Evolutionary conservation across 352 stramenopile species (phyloP).

Genomic region (Phytophthora tentaculata): DNA sequence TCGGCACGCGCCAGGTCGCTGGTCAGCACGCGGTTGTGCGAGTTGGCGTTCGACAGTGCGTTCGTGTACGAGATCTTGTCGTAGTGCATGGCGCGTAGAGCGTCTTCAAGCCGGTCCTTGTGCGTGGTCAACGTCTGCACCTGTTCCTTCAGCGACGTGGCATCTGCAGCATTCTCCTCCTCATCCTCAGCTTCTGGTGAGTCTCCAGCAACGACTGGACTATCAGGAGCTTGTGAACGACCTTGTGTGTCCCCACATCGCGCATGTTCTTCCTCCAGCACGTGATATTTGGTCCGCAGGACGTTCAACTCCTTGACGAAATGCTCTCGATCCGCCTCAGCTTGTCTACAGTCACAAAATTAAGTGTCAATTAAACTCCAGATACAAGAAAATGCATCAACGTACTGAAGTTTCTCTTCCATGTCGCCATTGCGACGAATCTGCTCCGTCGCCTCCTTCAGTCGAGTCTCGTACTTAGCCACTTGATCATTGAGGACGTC

Average conservation of each 20-base stretch:
- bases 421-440: constrained; percentile 47
- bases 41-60: constrained; percentile 75
- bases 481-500: constrained; percentile 84
- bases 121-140: constrained; percentile 56
- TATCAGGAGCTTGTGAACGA: not conserved
- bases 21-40: constrained; percentile 72
- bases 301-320: constrained; percentile 55
- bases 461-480: constrained; percentile 77
- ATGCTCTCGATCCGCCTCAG: constrained; percentile 56
- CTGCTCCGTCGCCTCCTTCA: constrained; percentile 68
- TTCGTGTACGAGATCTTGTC: constrained; percentile 89
- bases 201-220: not conserved
- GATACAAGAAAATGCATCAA: too few relatives aligned
- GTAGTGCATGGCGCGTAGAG: constrained; percentile 76
- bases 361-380: constrained; percentile 3
- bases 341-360: constrained; percentile 36
- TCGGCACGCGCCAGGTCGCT: constrained; percentile 66
- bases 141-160: constrained; percentile 55
- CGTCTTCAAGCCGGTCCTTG: constrained; percentile 75
- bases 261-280: constrained; percentile 61
- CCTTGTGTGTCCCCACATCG: constrained; percentile 16
- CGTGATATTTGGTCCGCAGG: constrained; percentile 52
- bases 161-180: constrained; percentile 3
- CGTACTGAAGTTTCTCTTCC: constrained; percentile 63
- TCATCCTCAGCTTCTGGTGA: constrained; percentile 5